Evolutionary conservation across 768 basidiomycete species (phyloP).

Genomic region (Tulasnella sp.): DNA sequence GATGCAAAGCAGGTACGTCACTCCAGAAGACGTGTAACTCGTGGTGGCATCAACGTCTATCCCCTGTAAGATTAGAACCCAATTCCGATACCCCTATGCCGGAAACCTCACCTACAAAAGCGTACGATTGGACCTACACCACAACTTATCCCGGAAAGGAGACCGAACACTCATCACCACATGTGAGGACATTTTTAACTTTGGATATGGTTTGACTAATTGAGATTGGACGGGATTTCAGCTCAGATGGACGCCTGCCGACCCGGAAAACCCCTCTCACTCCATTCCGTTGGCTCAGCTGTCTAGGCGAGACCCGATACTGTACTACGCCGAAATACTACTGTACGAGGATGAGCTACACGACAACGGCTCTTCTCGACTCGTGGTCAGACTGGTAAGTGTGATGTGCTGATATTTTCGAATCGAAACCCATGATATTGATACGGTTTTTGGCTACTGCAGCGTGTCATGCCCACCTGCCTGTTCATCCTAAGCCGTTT

Average conservation of each 20-base stretch:
- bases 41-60: slow-evolving; percentile 10
- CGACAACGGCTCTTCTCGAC: slow-evolving; percentile 85
- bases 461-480: slow-evolving; percentile 97
- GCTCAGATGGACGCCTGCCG: slow-evolving; percentile 36
- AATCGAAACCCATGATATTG: not conserved
- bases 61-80: slow-evolving; percentile 51
- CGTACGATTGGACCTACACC: slow-evolving; percentile 98
- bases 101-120: slow-evolving; percentile 65
- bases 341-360: slow-evolving; percentile 95
- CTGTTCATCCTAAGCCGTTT: slow-evolving; percentile 86
- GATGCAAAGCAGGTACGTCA: slow-evolving; percentile 70
- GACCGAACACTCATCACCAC: not conserved
- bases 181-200: not conserved
- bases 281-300: slow-evolving; percentile 77
- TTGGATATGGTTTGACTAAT: not conserved
- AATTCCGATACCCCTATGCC: slow-evolving; percentile 59
- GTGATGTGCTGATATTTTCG: not conserved
- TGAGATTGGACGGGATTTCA: not conserved
- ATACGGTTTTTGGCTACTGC: not conserved
- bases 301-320: slow-evolving; percentile 83
- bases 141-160: slow-evolving; percentile 70
- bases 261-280: slow-evolving; percentile 50
- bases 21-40: slow-evolving; percentile 26
- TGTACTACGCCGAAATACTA: slow-evolving; percentile 95
- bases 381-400: slow-evolving; percentile 82